phyloP scores from a whole-genome alignment of 2,329 filamentous ascomycete genomes.

The Xylariales sp. region DNA sequence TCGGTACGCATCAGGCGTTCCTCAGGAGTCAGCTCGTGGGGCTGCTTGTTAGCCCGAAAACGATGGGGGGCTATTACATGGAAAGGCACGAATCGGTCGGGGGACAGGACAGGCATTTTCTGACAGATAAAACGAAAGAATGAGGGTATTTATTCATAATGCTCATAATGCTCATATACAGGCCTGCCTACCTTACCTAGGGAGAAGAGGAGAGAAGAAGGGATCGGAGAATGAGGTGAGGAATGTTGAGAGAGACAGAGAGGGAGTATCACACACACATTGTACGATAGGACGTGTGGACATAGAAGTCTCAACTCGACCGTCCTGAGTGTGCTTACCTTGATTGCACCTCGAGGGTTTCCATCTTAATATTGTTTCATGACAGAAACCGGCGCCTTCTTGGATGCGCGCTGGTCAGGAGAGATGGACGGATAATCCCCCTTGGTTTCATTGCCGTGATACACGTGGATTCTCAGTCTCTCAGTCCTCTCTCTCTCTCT shows the following conservation, averaged over 20 bases:
- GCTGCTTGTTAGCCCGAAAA: constrained; percentile 59
- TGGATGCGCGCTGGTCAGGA: too few relatives aligned
- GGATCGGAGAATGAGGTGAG: background rate
- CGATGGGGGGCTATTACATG: constrained; percentile 57
- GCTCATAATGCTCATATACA: constrained; percentile 17
- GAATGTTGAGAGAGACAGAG: background rate
- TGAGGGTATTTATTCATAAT: constrained; percentile 46
- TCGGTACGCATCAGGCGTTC: constrained; percentile 61
- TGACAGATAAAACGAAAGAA: constrained; percentile 44
- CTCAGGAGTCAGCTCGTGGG: constrained; percentile 55
- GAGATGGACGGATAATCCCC: too few relatives aligned
- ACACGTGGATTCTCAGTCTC: too few relatives aligned
- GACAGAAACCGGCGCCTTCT: background rate
- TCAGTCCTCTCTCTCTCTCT: too few relatives aligned
- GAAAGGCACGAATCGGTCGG: constrained; percentile 65
- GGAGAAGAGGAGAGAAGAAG: constrained; percentile 30
- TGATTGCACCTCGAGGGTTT: background rate
- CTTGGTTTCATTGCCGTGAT: too few relatives aligned
- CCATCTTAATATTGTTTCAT: too few relatives aligned
- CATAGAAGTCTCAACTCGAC: constrained; percentile 19
- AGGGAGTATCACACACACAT: too few relatives aligned
- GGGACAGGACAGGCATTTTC: constrained; percentile 46
- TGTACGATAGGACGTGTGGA: background rate
- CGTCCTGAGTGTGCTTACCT: background rate
- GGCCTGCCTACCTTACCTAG: constrained; percentile 38